Evolutionary conservation across 305 asterid species (phyloP), one percentile per base, ranked within the genome.

Genomic region (Fraxinus xanthoxyloides): DNA sequence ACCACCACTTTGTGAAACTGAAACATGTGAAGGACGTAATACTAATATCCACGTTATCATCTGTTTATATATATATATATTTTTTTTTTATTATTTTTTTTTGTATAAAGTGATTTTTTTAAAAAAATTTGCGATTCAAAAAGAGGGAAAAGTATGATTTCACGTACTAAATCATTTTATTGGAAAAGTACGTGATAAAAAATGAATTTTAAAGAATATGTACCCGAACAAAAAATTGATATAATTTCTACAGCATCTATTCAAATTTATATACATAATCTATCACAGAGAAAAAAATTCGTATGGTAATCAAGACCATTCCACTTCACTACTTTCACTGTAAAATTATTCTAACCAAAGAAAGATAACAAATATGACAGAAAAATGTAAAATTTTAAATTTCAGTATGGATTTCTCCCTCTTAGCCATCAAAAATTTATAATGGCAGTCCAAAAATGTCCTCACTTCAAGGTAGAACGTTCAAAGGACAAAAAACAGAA

Each of bases 1-100:
- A 32, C 74, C 81, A 63, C 84, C 80, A 84, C 34, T 63, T 19
- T 85, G 61, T 77, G 85, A 76, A 61, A 69, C 61, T 56, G 12
- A 19, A 56, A 19, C 79, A 81, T 79, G 30, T 56, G 67, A 56
- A 21, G 67, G 84, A 78, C 51, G 87, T 80, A 69, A 17, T 63
- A 13, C 35, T 51, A 75, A 28, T 28, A 67, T 67, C 74, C 36
- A 67, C 36, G 21, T 67, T 13, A 67, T 67, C 3, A 28, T 65
- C 35, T 26, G 19, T 46, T 12, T 15, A 13, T 46, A n/a, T n/a
- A n/a, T n/a, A n/a, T n/a, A n/a, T n/a, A n/a, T n/a, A n/a, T n/a
- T n/a, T n/a, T n/a, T n/a, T n/a, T n/a, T n/a, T n/a, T n/a, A n/a
- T n/a, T n/a, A n/a, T n/a, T n/a, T n/a, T n/a, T n/a, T n/a, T n/a